Base-by-base conservation (phyloP, 23 red algal species). In the Gracilariopsis chorda region DNA sequence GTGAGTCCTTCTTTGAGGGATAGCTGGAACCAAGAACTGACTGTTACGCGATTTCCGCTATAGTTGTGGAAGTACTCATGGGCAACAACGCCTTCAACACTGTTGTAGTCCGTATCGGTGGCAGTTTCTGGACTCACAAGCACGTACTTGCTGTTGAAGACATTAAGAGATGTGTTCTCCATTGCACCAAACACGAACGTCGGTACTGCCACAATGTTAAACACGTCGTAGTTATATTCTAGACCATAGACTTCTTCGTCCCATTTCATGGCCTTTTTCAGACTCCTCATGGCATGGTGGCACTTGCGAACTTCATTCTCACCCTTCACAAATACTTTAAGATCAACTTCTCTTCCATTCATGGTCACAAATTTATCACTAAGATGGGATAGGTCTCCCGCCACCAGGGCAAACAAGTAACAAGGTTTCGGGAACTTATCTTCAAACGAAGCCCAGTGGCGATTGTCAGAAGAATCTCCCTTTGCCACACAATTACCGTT, bases 41-140 rank as follows among this genome's bases (percentile, higher is more conserved):
- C 84, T 10, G 96, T 98, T 1, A 98, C 96, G 32, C 96, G 78
- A 78, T 98, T 98, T n/a, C 96, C 96, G 24, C 88, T 84, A 59
- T 92, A 98, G 88, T 98, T 98, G 80, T 98, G 96, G 79, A 98
- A 98, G 49, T 98, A 98, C 60, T 98, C 96, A 78, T 98, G 96
- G 0, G 86, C 96, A 29, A 95, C 88, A 21, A 98, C 92, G 17
- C 90, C 92, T 51, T 93, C 80, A 23, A 98, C 88, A 36, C 64
- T 78, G 48, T 95, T 94, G 74, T 87, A 98, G 46, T 98, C 96
- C 11, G 74, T 57, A 75, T 98, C 96, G 32, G 96, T 98, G 8
- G 96, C 92, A n/a, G 96, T 98, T 48, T 87, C 77, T 19, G 87
- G 87, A 69, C 84, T 93, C 7, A 92, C 96, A 43, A 98, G 94